Conservation (phyloP, 192 early-diverging fungal genomes). For the Dispira simplex region DNA sequence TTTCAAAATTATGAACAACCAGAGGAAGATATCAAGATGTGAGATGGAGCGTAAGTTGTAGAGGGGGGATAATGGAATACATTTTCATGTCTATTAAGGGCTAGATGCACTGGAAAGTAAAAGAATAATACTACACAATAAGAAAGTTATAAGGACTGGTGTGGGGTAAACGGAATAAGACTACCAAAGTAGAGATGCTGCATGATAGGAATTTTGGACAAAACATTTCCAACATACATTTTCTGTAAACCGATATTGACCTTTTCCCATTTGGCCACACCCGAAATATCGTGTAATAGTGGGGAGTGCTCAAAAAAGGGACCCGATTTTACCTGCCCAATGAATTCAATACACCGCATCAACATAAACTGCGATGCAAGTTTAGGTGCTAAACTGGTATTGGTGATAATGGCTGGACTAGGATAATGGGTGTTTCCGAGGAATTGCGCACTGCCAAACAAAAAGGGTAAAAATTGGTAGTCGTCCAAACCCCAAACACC, state of each 20-base stretch:
- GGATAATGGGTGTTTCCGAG: conserved; percentile 35
- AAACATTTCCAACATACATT: conserved; percentile 60
- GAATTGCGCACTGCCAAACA: conserved; percentile 85
- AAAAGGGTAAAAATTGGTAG: conserved; percentile 90
- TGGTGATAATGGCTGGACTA: conserved; percentile 56
- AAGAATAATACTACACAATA: no score
- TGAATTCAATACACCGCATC: conserved; percentile 67
- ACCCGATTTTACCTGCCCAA: conserved; percentile 47
- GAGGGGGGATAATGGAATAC: no score
- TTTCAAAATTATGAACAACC: no score
- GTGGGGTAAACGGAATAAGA: conserved; percentile 29
- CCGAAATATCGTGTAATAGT: conserved; percentile 63
- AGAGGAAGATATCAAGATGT: no score
- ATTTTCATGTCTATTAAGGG: no score
- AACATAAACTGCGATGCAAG: conserved; percentile 70
- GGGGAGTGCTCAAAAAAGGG: conserved; percentile 67
- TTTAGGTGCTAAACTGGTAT: conserved; percentile 36
- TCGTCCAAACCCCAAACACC: conserved; percentile 98
- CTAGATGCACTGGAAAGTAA: no score
- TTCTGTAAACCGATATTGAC: conserved; percentile 60
- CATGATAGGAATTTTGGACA: conserved; percentile 62
- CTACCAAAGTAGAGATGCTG: conserved; percentile 64
- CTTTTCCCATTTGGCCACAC: conserved; percentile 52
- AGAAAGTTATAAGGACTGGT: no score
- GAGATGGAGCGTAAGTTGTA: no score